These are phyloP conservation scores for Aspergillus hortae DNA, from an alignment of 2,329 filamentous ascomycete genomes.

Conservation along the genomic window DNA sequence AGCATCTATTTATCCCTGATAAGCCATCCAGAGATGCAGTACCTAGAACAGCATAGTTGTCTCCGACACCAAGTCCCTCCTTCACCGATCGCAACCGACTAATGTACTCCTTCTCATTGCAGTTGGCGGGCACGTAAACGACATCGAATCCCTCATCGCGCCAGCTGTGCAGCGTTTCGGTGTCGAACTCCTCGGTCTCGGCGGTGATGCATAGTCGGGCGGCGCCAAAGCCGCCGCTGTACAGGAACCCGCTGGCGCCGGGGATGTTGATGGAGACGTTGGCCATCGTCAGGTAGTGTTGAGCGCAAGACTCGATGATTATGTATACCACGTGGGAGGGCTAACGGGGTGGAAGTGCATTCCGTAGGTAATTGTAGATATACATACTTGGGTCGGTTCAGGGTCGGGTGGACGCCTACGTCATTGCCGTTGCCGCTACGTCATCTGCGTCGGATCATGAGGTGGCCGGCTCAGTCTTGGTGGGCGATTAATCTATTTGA, in stretches of 20 bases:
- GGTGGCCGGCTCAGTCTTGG: neutral
- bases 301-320: too few species aligned
- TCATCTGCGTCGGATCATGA: neutral
- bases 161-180: constrained; percentile 53
- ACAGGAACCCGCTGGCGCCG: constrained; percentile 30
- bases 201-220: constrained; percentile 32
- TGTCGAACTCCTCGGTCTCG: constrained; percentile 48
- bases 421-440: neutral
- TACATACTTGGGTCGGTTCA: neutral
- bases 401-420: neutral
- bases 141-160: constrained; percentile 59
- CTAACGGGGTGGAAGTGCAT: neutral
- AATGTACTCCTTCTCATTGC: constrained; percentile 49
- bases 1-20: neutral
- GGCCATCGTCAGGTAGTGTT: constrained; percentile 21
- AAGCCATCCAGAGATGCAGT: constrained; percentile 8
- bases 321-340: neutral
- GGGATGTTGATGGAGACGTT: constrained; percentile 31
- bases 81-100: constrained; percentile 50
- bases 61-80: constrained; percentile 54
- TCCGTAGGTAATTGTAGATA: neutral
- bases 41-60: constrained; percentile 63
- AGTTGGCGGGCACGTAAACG: constrained; percentile 54
- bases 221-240: constrained; percentile 30
- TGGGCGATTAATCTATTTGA: neutral